These are phyloP conservation scores for Cochlearia excelsa DNA, from an alignment of 345 rosid species.

Conservation along the genomic window DNA sequence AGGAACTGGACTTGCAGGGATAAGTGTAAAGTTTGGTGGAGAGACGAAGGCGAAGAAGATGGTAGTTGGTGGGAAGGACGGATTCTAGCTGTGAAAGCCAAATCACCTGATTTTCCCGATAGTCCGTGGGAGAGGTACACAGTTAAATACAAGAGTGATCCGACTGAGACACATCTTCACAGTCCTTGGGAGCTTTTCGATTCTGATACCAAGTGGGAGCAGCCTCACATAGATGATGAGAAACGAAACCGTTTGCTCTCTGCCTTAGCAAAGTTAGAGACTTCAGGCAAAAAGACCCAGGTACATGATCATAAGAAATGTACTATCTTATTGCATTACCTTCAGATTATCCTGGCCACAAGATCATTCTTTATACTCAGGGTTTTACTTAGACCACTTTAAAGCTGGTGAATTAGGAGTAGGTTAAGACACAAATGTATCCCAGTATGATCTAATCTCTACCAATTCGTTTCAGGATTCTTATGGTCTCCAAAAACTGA, in stretches of 20 bases:
- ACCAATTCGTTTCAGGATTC: constrained; percentile 59
- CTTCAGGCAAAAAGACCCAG: constrained; percentile 53
- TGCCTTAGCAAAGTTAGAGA: constrained; percentile 61
- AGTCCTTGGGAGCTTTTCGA: constrained; percentile 99
- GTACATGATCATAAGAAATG: constrained; percentile 36
- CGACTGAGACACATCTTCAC: constrained; percentile 69
- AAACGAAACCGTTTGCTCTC: constrained; percentile 47
- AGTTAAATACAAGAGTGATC: constrained; percentile 72
- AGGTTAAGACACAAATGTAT: constrained; percentile 1
- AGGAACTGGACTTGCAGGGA: constrained; percentile 91
- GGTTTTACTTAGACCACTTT: neutral
- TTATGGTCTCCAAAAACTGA: constrained; percentile 71
- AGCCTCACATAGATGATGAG: constrained; percentile 63
- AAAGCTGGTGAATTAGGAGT: constrained; percentile 9
- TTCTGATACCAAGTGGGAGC: constrained; percentile 62
- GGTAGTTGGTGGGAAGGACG: constrained; percentile 99
- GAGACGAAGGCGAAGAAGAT: constrained; percentile 72
- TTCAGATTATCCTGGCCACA: constrained; percentile 10
- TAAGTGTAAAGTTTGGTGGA: constrained; percentile 97
- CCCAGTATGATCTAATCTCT: constrained; percentile 15
- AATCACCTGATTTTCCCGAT: constrained; percentile 67
- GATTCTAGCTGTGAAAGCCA: constrained; percentile 62
- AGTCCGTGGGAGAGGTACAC: constrained; percentile 98
- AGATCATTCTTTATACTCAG: too few species aligned
- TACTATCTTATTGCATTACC: constrained; percentile 9